Evolutionary conservation across 345 rosid species (phyloP), one percentile per base, ranked within the genome.

Genomic region (Raphanus raphanistrum): DNA sequence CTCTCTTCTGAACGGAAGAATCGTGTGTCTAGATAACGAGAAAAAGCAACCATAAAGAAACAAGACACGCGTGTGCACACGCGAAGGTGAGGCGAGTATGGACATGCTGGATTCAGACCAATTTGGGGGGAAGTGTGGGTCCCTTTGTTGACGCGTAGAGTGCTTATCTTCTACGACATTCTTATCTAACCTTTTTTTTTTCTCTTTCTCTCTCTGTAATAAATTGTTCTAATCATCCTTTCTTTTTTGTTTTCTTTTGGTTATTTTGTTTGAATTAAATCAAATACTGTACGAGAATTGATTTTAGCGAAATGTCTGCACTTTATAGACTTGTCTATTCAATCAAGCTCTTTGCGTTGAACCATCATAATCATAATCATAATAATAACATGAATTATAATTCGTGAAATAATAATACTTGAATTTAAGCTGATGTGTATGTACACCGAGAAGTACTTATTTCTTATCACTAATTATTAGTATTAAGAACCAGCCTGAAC

Each of bases 91-190:
- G 15, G 80, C 65, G 75, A 70, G 71, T 77, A 27, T 1, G 76
- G 76, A 63, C 48, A 41, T 41, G 52, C 17, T 45, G 45, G 7
- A 4, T 45, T 45, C 52, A 15, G 72, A 58, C 26, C 21, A 75
- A 66, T 21, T 33, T 65, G 26, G 26, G 59, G 25, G 25, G 57
- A 15, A 50, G 55, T 52, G 43, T 69, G 74, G 80, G 80, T 26
- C 68, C 75, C 64, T 4, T 4, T 12, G 1, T 7, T 68, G 70
- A 76, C 80, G 80, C 43, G 75, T 70, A 63, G 50, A 54, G 55
- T 54, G 41, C 71, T 76, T 71, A 71, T 71, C 80, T 77, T 78
- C 77, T 74, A 52, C 45, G 26, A 63, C 76, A 54, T 70, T 77
- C 75, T 77, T 77, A 52, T 50, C 55, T 50, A n/a, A n/a, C 7